Evolutionary conservation across 371 early-diverging fungal species (phyloP), one percentile per base, ranked within the genome.

Genomic region (Apophysomyces variabilis): DNA sequence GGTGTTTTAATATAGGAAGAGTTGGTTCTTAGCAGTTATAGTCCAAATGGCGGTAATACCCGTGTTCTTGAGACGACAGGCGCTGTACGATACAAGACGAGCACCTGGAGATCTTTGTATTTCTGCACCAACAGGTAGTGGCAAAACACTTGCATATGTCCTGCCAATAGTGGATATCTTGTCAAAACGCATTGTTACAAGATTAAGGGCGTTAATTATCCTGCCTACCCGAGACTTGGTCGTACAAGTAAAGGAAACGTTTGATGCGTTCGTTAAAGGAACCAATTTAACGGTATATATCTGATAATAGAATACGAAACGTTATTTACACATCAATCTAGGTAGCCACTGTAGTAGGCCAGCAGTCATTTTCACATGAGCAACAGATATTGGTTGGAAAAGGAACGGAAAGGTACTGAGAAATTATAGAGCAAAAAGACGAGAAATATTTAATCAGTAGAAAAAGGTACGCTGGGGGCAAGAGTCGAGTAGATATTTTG

Each of bases 101-200:
- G 75, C 78, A 7, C 87, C 86, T 1, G 89, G 89, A 9, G 96
- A 96, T 73, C 73, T 97, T 36, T 95, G 95, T 72, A 93, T 97
- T 16, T 94, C 96, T 12, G 94, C 96, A n/a, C 94, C 97, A 1
- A 97, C 97, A 0, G 97, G 96, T 44, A 92, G 92, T 62, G 99
- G 99, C 41, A 99, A 99, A 79, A 99, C 99, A 0, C 81, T 98
- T 57, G 96, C 98, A 0, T 99, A 97, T 84, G 93, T 96, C 0
- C 76, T 99, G 8, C 99, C 99, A 2, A 93, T 99, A 59, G 86
- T 99, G 21, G 93, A 77, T 47, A 86, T 89, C 39, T 81, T 98
- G 38, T 83, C 85, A 13, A 79, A 85, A 59, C 84, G 95, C 39
- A 72, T 89, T 8, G 84, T 95, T 6, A 85, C 87, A 4, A 82